Evolutionary conservation across 768 basidiomycete species (phyloP).

Genomic region (Lactarius indigo): DNA sequence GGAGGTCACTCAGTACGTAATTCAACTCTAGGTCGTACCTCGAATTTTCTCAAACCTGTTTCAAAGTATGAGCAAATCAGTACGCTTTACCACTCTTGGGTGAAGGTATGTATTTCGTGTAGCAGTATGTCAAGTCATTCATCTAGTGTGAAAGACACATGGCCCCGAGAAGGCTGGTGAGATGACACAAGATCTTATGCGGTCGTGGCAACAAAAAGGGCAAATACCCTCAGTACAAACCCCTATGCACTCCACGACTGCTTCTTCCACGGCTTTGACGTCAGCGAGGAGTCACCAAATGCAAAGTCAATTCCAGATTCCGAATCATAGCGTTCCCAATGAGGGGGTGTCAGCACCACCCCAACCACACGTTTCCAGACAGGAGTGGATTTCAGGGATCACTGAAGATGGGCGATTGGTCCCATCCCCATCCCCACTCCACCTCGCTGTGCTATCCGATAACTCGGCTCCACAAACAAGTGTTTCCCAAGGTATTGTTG

Average conservation of each 20-base stretch:
- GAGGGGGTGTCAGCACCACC: background rate
- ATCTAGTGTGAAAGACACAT: slow-evolving; percentile 3
- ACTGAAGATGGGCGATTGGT: background rate
- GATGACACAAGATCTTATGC: slow-evolving; percentile 3
- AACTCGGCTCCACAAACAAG: background rate
- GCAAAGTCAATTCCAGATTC: background rate
- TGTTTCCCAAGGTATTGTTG: background rate
- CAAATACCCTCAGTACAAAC: background rate
- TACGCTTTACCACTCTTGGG: background rate
- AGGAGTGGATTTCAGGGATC: background rate
- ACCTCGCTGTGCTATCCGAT: background rate
- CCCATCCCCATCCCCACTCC: background rate
- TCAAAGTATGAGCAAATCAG: background rate
- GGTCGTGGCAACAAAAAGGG: background rate
- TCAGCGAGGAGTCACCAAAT: background rate
- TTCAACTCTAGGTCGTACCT: background rate
- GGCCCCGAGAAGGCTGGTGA: background rate
- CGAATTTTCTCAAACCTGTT: background rate
- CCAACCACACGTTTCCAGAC: background rate
- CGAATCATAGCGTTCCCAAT: background rate
- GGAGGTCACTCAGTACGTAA: background rate
- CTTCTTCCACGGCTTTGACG: background rate
- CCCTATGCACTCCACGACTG: background rate
- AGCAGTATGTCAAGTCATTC: background rate
- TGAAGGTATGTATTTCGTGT: slow-evolving; percentile 9